Evolutionary conservation across 192 early-diverging fungal genomes (phyloP), one percentile per base, ranked within the genome.

Genomic region (Gamsiella multidivaricata): DNA sequence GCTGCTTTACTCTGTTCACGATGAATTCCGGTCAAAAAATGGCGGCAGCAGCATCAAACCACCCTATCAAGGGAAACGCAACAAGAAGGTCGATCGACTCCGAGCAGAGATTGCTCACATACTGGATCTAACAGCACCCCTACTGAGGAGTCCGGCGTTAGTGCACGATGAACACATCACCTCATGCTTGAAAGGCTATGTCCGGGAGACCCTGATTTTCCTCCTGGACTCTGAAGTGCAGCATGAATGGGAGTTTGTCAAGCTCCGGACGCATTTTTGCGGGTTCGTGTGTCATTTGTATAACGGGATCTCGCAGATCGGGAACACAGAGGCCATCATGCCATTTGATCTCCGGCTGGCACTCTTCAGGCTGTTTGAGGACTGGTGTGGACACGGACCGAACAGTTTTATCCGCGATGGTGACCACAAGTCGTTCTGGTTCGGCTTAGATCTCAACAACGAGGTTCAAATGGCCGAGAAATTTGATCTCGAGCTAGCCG

Each of bases 331-430:
- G 31, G 69, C 68, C 0, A 84, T 86, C 65, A 91, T 98, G 62
- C 86, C 95, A 0, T 93, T 92, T 80, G 93, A 96, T 55, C 85
- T 89, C 0, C 86, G 97, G 39, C 75, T 87, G 17, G 84, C 83
- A 2, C 59, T 97, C 34, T 99, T 96, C 81, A 83, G 85, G 56
- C 81, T 97, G 49, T 93, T 97, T 84, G 95, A 96, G 79, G 85
- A 91, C 23, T 99, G 97, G 97, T 94, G 95, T 80, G 91, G 96
- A 9, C 87, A 94, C 70, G 96, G 96, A 3, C 75, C 81, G 26
- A 83, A 84, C 46, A 83, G 80, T 0, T 37, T 65, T 14, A 85
- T 87, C 20, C 80, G 87, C 0, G 91, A 95, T 9, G 84, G 81
- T 65, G 0, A 62, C 71, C 50, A 88, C 88, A 56, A 82, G 88